Conservation (phyloP, 441 rosid species). For the Corymbia calophylla region DNA sequence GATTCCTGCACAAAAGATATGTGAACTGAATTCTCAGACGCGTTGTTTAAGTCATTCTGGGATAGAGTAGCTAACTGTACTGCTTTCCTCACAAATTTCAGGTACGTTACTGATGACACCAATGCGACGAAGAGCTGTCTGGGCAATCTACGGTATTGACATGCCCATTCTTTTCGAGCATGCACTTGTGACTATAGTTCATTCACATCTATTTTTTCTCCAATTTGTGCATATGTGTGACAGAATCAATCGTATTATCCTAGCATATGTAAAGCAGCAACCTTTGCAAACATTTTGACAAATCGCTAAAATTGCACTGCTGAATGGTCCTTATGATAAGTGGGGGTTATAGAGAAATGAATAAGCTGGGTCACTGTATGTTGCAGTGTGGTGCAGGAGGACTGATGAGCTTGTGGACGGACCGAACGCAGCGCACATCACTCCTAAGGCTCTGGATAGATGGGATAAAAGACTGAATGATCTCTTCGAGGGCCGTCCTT, state of each 20-base stretch:
- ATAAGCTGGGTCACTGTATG: background rate
- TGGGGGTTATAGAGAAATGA: background rate
- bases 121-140: conserved; percentile 63
- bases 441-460: conserved; percentile 77
- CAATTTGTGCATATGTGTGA: background rate
- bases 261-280: background rate
- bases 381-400: conserved; percentile 93
- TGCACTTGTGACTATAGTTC: background rate
- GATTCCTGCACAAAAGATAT: background rate
- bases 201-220: background rate
- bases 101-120: conserved; percentile 84
- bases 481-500: conserved; percentile 72
- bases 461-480: conserved; percentile 87
- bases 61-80: background rate
- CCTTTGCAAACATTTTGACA: background rate
- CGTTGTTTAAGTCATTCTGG: background rate
- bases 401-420: conserved; percentile 92
- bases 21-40: background rate
- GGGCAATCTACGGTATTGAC: conserved; percentile 71
- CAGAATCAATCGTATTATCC: background rate
- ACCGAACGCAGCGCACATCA: conserved; percentile 81
- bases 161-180: background rate
- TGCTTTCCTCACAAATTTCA: conserved; percentile 1
- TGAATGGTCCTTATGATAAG: background rate
- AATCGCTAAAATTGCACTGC: background rate